These are phyloP conservation scores for Pyrenophora tritici-repentis DNA, from an alignment of 2,329 filamentous ascomycete species.

Conservation along the genomic window DNA sequence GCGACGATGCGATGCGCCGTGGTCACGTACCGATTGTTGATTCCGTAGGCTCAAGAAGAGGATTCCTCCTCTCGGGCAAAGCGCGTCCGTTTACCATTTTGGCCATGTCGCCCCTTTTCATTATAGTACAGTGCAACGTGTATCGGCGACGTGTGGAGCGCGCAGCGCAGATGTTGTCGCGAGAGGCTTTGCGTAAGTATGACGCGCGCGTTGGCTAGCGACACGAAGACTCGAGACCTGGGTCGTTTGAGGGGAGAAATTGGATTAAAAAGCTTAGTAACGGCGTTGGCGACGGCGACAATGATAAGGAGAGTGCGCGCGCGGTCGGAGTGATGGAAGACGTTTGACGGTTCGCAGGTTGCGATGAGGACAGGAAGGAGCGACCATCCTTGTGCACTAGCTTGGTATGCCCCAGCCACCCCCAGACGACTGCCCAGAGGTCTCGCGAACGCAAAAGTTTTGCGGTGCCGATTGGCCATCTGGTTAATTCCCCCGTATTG, in stretches of 20 bases:
- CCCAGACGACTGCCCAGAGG: conserved; percentile 8
- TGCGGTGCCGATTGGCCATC: conserved; percentile 21
- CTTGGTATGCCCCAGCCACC: conserved; percentile 12
- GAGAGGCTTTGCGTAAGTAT: conserved; percentile 16
- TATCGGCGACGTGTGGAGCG: conserved; percentile 24
- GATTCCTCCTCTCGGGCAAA: conserved; percentile 68
- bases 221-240: conserved; percentile 12
- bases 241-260: conserved; percentile 10
- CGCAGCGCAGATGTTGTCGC: conserved; percentile 32
- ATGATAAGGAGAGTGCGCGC: conserved; percentile 4
- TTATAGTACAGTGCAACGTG: conserved; percentile 13
- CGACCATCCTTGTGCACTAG: conserved; percentile 25
- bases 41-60: conserved; percentile 65
- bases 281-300: conserved; percentile 9
- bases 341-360: conserved; percentile 4
- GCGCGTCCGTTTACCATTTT: conserved; percentile 49
- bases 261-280: conserved; percentile 11
- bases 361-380: conserved; percentile 18
- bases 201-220: conserved; percentile 22
- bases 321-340: conserved; percentile 25
- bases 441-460: conserved; percentile 11
- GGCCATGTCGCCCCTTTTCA: conserved; percentile 6
- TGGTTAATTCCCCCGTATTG: conserved; percentile 9
- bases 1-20: conserved; percentile 35
- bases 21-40: conserved; percentile 65